These are phyloP conservation scores for Suillus bovinus DNA, from an alignment of 768 basidiomycete species.

Conservation along the genomic window DNA sequence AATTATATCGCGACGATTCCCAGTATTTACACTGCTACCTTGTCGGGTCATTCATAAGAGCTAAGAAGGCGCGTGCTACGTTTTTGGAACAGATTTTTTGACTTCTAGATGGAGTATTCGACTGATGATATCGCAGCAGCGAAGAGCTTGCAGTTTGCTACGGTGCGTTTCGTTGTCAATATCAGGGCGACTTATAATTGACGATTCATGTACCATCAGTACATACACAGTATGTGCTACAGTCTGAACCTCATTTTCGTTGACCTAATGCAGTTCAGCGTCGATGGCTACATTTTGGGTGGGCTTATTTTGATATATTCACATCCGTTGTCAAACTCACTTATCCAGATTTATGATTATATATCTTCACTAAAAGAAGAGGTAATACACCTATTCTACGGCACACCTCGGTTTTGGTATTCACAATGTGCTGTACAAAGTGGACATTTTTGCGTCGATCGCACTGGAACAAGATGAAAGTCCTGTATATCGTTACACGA, in stretches of 20 bases:
- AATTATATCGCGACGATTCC: too few relatives aligned
- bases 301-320: too few relatives aligned
- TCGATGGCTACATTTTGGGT: background rate
- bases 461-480: background rate
- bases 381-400: background rate
- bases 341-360: too few relatives aligned
- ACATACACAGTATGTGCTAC: background rate
- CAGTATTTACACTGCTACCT: too few relatives aligned
- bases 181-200: background rate
- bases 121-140: background rate
- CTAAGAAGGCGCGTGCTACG: background rate
- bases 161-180: background rate
- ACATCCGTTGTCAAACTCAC: too few relatives aligned
- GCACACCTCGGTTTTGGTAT: background rate
- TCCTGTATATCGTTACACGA: background rate
- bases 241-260: background rate
- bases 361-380: too few relatives aligned
- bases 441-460: background rate
- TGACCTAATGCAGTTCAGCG: background rate
- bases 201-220: background rate
- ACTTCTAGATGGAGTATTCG: background rate
- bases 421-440: background rate
- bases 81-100: background rate
- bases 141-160: background rate
- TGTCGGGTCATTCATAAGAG: background rate